Conservation (phyloP, 306 rosid genomes). For the Trifolium fragiferum region DNA sequence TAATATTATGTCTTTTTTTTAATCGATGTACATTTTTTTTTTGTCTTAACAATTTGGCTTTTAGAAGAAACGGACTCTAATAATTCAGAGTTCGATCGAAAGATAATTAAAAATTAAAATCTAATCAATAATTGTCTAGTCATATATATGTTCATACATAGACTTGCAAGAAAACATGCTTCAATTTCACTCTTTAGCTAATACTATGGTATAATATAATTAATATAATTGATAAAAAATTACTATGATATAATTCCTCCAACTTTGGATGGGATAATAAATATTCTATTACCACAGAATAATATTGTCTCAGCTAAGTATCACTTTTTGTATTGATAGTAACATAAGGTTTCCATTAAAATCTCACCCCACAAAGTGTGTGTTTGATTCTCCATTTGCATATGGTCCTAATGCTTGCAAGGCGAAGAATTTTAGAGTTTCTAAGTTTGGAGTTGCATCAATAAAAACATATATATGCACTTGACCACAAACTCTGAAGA, state of each 20-base stretch:
- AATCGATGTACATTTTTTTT: too few species aligned
- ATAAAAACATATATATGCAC: background rate
- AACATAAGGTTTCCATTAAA: slow-evolving; percentile 34
- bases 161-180: slow-evolving; percentile 30
- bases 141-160: too few species aligned
- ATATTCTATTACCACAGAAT: slow-evolving; percentile 23
- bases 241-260: slow-evolving; percentile 20
- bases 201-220: background rate
- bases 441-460: slow-evolving; percentile 1
- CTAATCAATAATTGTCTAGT: too few species aligned
- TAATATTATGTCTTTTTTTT: background rate
- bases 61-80: too few species aligned
- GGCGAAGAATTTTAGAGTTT: background rate
- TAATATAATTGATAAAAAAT: too few species aligned
- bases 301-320: slow-evolving; percentile 18
- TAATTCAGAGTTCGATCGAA: too few species aligned
- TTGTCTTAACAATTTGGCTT: background rate
- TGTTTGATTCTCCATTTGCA: slow-evolving; percentile 4
- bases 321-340: slow-evolving; percentile 34
- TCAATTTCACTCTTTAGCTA: slow-evolving; percentile 35
- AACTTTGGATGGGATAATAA: slow-evolving; percentile 25
- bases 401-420: background rate
- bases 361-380: background rate
- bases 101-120: too few species aligned
- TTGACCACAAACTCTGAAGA: background rate